These are phyloP conservation scores for Phytophthora macrochlamydospora DNA, from an alignment of 352 stramenopile genomes.

Conservation along the genomic window DNA sequence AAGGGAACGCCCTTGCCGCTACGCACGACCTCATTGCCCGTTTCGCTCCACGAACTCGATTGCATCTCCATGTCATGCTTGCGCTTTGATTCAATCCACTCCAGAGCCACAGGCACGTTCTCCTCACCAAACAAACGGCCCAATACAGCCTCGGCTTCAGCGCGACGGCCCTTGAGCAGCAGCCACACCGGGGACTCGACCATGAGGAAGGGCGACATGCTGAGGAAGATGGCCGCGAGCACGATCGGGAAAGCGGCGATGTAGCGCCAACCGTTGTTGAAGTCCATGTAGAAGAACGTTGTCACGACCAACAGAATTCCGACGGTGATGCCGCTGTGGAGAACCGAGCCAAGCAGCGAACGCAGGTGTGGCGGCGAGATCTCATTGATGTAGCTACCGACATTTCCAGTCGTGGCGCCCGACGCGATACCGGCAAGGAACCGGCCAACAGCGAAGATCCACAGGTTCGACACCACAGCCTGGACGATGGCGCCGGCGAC, in stretches of 20 bases:
- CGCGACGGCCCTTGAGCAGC: constrained; percentile 38
- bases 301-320: constrained; percentile 50
- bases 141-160: constrained; percentile 39
- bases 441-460: constrained; percentile 47
- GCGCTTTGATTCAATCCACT: constrained; percentile 48
- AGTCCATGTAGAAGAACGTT: constrained; percentile 64
- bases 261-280: constrained; percentile 57
- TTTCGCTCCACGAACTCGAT: constrained; percentile 35
- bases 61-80: constrained; percentile 38
- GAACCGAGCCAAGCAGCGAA: constrained; percentile 36
- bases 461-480: constrained; percentile 32
- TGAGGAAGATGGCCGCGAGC: constrained; percentile 48
- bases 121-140: constrained; percentile 42
- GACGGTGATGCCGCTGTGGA: constrained; percentile 45
- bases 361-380: constrained; percentile 52
- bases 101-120: constrained; percentile 37
- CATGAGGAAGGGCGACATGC: constrained; percentile 51
- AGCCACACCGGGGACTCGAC: constrained; percentile 59
- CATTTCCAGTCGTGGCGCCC: constrained; percentile 45
- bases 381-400: constrained; percentile 52
- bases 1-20: constrained; percentile 35
- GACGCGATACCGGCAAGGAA: constrained; percentile 59
- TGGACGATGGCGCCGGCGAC: constrained; percentile 39
- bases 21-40: constrained; percentile 32
- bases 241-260: constrained; percentile 66